phyloP scores from a whole-genome alignment of 345 rosid genomes.

The Crucihimalaya himalaica region DNA sequence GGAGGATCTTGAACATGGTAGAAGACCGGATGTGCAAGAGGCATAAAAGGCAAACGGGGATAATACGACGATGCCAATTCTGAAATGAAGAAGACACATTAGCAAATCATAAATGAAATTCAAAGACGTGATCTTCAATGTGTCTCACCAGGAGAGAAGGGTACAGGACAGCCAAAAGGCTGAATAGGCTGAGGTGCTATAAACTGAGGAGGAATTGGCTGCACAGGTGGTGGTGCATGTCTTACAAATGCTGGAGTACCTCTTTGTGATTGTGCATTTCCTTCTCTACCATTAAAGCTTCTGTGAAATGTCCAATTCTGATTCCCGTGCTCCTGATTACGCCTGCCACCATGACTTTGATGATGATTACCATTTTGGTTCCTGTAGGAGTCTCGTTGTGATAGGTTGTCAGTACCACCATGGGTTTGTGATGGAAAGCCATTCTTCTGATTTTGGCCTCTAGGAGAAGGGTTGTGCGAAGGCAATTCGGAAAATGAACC shows the following conservation, averaged over 20 bases:
- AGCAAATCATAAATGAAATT: conserved; percentile 21
- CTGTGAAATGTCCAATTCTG: conserved; percentile 60
- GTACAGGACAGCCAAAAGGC: conserved; percentile 55
- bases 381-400: conserved; percentile 66
- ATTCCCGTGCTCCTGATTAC: conserved; percentile 70
- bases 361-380: conserved; percentile 71
- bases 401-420: conserved; percentile 55
- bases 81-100: conserved; percentile 38
- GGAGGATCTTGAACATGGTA: conserved; percentile 51
- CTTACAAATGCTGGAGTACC: conserved; percentile 57
- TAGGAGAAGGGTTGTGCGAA: conserved; percentile 35
- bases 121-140: conserved; percentile 18
- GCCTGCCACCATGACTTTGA: conserved; percentile 71
- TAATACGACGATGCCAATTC: conserved; percentile 59
- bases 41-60: conserved; percentile 55
- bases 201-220: conserved; percentile 49
- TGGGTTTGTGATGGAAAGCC: conserved; percentile 56
- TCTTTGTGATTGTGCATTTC: conserved; percentile 62
- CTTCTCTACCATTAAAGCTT: conserved; percentile 65
- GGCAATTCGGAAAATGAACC: conserved; percentile 22
- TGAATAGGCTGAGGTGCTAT: conserved; percentile 52
- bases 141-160: conserved; percentile 62
- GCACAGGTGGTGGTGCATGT: conserved; percentile 62
- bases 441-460: conserved; percentile 49
- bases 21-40: conserved; percentile 47